Evolutionary conservation across 2,329 filamentous ascomycete genomes (phyloP).

Genomic region (Knoxdaviesia proteae): DNA sequence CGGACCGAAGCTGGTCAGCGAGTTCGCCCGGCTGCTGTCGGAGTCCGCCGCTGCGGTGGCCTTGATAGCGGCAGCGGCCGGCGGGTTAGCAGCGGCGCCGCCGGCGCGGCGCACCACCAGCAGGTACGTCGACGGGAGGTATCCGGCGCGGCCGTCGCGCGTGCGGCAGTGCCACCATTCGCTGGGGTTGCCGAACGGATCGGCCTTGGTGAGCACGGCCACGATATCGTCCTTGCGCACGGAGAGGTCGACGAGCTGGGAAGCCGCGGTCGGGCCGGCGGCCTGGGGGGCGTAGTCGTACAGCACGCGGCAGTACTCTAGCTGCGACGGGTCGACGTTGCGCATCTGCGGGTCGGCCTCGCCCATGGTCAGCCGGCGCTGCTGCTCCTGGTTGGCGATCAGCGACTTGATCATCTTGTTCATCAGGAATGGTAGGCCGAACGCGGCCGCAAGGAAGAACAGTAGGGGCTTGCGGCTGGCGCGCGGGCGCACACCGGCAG

Average conservation of each 20-base stretch:
- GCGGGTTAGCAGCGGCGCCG: conserved; percentile 7
- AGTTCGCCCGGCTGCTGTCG: conserved; percentile 26
- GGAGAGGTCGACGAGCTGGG: conserved; percentile 62
- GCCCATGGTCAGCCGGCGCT: conserved; percentile 25
- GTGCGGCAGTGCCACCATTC: conserved; percentile 97
- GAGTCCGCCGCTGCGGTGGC: conserved; percentile 20
- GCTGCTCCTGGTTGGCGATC: conserved; percentile 60
- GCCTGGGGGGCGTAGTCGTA: conserved; percentile 83
- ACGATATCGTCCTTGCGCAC: conserved; percentile 93
- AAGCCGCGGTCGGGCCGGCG: conserved; percentile 24
- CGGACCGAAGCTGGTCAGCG: conserved; percentile 23
- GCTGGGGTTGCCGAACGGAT: conserved; percentile 75
- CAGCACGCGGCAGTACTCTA: conserved; percentile 87
- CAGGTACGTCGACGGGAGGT: conserved; percentile 77
- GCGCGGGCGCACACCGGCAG: conserved; percentile 34
- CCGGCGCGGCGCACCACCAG: conserved; percentile 43
- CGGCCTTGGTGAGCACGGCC: conserved; percentile 77
- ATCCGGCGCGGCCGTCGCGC: conserved; percentile 74
- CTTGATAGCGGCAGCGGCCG: conserved; percentile 29
- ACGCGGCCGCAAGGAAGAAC: conserved; percentile 86
- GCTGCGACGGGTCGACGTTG: conserved; percentile 64
- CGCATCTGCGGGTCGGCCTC: conserved; percentile 28
- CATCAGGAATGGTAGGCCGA: conserved; percentile 93
- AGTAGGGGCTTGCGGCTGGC: conserved; percentile 90
- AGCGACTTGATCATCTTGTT: conserved; percentile 80